Evolutionary conservation across 2,329 filamentous ascomycete genomes (phyloP).

Genomic region (Pochonia chlamydosporia): DNA sequence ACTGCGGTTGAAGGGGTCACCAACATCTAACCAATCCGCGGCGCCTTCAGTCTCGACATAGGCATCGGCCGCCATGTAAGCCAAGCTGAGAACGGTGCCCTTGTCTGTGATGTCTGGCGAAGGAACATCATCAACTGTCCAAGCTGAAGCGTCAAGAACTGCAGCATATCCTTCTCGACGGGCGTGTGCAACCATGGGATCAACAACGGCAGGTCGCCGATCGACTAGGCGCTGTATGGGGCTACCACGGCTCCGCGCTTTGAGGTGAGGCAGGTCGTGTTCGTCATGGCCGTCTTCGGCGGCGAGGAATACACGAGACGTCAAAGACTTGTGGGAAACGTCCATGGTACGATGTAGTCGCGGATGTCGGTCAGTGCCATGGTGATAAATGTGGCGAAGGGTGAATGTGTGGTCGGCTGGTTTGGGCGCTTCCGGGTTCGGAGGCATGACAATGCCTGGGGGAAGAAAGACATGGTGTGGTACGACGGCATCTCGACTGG

Average conservation of each 20-base stretch:
- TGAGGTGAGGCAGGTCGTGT: slow-evolving; percentile 46
- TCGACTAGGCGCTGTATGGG: slow-evolving; percentile 79
- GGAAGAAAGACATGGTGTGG: slow-evolving; percentile 39
- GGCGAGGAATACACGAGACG: slow-evolving; percentile 50
- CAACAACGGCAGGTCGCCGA: slow-evolving; percentile 68
- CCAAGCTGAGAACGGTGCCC: slow-evolving; percentile 75
- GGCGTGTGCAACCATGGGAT: slow-evolving; percentile 70
- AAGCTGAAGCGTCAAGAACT: slow-evolving; percentile 65
- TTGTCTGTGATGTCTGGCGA: slow-evolving; percentile 83
- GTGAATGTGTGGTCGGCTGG: slow-evolving; percentile 56
- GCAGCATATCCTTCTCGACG: slow-evolving; percentile 62
- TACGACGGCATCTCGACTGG: slow-evolving; percentile 25
- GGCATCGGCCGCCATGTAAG: slow-evolving; percentile 82
- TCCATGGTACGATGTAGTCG: slow-evolving; percentile 72
- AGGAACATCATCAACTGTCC: slow-evolving; percentile 73
- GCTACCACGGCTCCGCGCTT: slow-evolving; percentile 56
- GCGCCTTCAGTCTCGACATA: slow-evolving; percentile 70
- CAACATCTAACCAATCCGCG: slow-evolving; percentile 79
- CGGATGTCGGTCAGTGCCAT: slow-evolving; percentile 76
- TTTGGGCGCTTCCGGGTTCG: slow-evolving; percentile 35
- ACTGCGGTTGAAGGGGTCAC: slow-evolving; percentile 74
- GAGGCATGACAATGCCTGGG: slow-evolving; percentile 31
- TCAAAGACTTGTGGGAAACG: slow-evolving; percentile 47
- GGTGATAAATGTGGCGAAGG: slow-evolving; percentile 87
- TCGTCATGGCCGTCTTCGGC: slow-evolving; percentile 51